Percentiles rank a stretch among this genome's conserved stretches.
Conservation (phyloP, 2,329 filamentous ascomycete genomes). For the Biscogniauxia sp. region DNA sequence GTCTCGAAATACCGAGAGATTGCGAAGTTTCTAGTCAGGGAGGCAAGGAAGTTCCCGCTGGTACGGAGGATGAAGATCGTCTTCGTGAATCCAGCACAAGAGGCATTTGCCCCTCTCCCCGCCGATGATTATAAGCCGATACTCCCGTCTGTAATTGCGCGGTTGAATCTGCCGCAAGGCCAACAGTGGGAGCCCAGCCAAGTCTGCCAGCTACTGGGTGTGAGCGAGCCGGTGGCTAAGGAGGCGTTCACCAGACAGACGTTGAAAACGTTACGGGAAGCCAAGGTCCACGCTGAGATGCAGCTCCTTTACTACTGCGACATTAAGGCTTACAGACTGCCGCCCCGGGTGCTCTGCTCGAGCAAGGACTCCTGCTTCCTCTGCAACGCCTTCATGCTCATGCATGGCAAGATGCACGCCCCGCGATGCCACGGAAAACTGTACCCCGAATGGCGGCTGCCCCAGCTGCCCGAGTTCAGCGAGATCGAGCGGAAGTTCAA, state of each 20-base stretch:
- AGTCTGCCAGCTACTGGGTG: slow-evolving; percentile 5
- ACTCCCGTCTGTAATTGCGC: slow-evolving; percentile 5
- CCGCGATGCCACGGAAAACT: slow-evolving; percentile 43
- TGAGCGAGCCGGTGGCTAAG: slow-evolving; percentile 3
- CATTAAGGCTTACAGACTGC: slow-evolving; percentile 19
- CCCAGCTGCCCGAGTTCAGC: slow-evolving; percentile 16
- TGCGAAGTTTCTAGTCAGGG: slow-evolving; percentile 32
- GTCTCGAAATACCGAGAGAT: slow-evolving; percentile 37
- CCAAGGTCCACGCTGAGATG: slow-evolving; percentile 49
- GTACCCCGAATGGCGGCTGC: slow-evolving; percentile 46
- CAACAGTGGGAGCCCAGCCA: neutral
- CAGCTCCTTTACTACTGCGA: slow-evolving; percentile 47
- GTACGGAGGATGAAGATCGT: slow-evolving; percentile 30
- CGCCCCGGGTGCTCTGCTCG: slow-evolving; percentile 44
- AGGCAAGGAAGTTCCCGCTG: slow-evolving; percentile 30
- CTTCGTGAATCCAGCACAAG: slow-evolving; percentile 27
- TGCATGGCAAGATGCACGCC: slow-evolving; percentile 40
- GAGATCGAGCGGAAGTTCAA: slow-evolving; percentile 13
- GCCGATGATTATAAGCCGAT: neutral
- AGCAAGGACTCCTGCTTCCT: slow-evolving; percentile 52
- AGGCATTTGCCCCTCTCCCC: slow-evolving; percentile 23
- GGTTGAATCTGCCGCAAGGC: slow-evolving; percentile 11
- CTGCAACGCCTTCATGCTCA: slow-evolving; percentile 45
- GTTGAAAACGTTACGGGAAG: slow-evolving; percentile 17
- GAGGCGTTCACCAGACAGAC: slow-evolving; percentile 12